Evolutionary conservation across 2,329 filamentous ascomycete species (phyloP), one percentile per base, ranked within the genome.

Genomic region (Botrytis paeoniae): DNA sequence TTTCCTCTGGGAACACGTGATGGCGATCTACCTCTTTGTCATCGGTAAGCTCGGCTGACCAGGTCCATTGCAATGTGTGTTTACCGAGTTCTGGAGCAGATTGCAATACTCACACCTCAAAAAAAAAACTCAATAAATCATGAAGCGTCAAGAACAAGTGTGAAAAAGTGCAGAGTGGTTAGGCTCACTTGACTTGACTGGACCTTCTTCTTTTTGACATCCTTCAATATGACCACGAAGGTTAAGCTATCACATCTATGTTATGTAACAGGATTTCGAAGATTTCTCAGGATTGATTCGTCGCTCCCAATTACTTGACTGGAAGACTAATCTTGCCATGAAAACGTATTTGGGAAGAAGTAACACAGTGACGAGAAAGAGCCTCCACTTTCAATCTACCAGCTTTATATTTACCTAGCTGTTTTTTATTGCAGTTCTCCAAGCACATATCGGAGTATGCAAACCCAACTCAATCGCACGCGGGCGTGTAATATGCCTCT

Each of bases 231-330:
- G 16, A 64, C 18, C 20, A 45, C 29, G 4, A 32, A 9, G 5
- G 7, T 45, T 29, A 18, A 45, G 39, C 9, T 32, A 45, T 18
- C 5, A 7, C 18, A 0, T 22, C 20, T 64, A 35, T 64, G 1
- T 4, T 22, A 20, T 45, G 41, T 3, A 29, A 45, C 3, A 45
- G 6, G 18, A 3, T 20, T 12, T 64, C 29, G 1, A 45, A 12
- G 22, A 4, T 7, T 32, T 16, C 18, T 16, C 2, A 5, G 4
- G 1, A 8, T 25, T 10, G 6, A 35, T 45, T 25, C 2, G 3
- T 35, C 12, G 14, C 20, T 25, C 12, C n/a, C 14, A 25, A 45
- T 35, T 4, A 35, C 10, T 64, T 45, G n/a, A 35, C 16, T 35
- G 20, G 41, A 45, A 64, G 29, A 29, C n/a, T 45, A 4, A 12